Conservation (phyloP, 169 alveolate species). For the Plasmodium ovale region DNA sequence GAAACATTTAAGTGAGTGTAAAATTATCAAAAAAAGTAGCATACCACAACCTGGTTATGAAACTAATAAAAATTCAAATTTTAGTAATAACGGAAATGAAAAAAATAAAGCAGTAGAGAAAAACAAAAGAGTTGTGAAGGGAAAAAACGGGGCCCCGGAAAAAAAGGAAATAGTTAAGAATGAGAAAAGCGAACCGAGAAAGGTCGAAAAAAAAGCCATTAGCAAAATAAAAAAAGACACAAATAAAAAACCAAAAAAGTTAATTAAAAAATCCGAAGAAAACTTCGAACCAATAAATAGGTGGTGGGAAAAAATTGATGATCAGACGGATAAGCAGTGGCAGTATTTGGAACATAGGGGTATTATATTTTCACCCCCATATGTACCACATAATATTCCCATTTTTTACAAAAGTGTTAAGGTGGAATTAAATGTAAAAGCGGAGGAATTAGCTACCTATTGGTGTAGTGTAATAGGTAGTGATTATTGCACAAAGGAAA, state of each 20-base stretch:
- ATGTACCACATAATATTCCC: conserved; percentile 89
- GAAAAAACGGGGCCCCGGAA: conserved; percentile 9
- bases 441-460: conserved; percentile 98
- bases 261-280: conserved; percentile 82
- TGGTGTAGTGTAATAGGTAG: conserved; percentile 95
- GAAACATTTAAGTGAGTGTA: conserved; percentile 1
- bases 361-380: conserved; percentile 92
- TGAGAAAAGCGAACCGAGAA: conserved; percentile 5
- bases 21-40: not conserved
- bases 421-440: conserved; percentile 92
- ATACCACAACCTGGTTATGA: not conserved
- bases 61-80: conserved; percentile 18
- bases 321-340: conserved; percentile 87
- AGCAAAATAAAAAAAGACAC: conserved; percentile 69
- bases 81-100: conserved; percentile 10
- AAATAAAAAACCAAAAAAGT: conserved; percentile 47
- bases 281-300: conserved; percentile 88
- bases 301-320: conserved; percentile 90
- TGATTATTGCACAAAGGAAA: conserved; percentile 94
- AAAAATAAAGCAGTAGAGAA: conserved; percentile 12
- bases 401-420: conserved; percentile 91
- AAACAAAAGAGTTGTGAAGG: conserved; percentile 30
- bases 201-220: conserved; percentile 29
- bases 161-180: no score
- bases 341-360: conserved; percentile 93